Evolutionary conservation across 805 yeast species (phyloP), one percentile per base, ranked within the genome.

Genomic region (Ogataea neopini): DNA sequence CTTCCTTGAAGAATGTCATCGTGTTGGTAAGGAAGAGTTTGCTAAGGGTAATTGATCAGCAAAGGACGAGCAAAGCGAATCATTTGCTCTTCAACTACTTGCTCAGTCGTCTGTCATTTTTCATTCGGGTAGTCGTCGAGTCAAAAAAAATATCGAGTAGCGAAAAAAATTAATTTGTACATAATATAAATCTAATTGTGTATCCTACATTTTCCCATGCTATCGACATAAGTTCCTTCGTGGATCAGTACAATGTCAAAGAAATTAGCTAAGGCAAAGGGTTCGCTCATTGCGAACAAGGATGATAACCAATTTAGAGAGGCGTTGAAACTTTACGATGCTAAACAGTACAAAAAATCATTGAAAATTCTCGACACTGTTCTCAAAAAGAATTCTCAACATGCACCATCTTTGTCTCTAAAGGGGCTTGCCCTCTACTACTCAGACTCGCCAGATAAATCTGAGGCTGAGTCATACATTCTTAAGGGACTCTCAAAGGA

Each of bases 1-100:
- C 69, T 94, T 94, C 71, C 73, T 94, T 62, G 72, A 88, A 67
- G 97, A 89, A 67, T 86, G 94, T 58, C 96, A 89, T 66, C 79
- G 91, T 60, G 66, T 86, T 45, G 96, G 96, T 20, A 56, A 59
- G 39, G 29, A 39, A 30, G 47, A 44, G 33, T 17, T 19, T 25
- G 45, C 34, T 8, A 15, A 25, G n/a, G 29, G 40, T 18, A 34
- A 26, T 34, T 22, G 9, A 40, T 18, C 22, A 18, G 6, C n/a
- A n/a, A n/a, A n/a, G n/a, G n/a, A n/a, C n/a, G n/a, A n/a, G n/a
- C n/a, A n/a, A n/a, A n/a, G n/a, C n/a, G n/a, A n/a, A n/a, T n/a
- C n/a, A n/a, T n/a, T n/a, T n/a, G n/a, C n/a, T n/a, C n/a, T n/a
- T n/a, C n/a, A n/a, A n/a, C n/a, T 18, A 34, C 20, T 34, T 22